Evolutionary conservation across 2,329 filamentous ascomycete genomes (phyloP).

Genomic region (Blumeria graminis): DNA sequence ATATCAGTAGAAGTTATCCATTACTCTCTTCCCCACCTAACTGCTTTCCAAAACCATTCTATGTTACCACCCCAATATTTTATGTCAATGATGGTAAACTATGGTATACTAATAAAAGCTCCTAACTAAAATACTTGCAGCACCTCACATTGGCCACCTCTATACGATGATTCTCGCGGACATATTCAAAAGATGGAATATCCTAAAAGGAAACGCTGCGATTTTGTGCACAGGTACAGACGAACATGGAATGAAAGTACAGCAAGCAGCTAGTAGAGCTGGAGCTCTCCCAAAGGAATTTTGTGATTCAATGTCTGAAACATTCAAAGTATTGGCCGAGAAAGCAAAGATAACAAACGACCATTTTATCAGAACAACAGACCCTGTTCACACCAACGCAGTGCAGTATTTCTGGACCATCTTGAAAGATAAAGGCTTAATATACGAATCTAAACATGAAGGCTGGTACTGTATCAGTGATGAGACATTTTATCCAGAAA

Average conservation of each 20-base stretch:
- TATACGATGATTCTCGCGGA: constrained; percentile 84
- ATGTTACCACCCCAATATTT: constrained; percentile 71
- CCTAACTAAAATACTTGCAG: constrained; percentile 19
- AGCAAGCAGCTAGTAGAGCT: constrained; percentile 54
- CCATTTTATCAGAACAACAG: constrained; percentile 81
- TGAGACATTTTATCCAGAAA: constrained; percentile 80
- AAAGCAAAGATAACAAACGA: constrained; percentile 51
- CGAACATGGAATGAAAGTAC: constrained; percentile 94
- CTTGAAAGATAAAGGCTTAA: constrained; percentile 47
- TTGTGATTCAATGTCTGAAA: constrained; percentile 61
- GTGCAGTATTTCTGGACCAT: constrained; percentile 79
- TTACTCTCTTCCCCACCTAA: no score
- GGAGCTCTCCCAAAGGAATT: constrained; percentile 56
- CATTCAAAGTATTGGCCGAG: constrained; percentile 52
- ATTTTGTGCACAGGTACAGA: constrained; percentile 79
- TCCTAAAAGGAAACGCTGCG: constrained; percentile 45
- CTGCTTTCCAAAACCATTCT: no score
- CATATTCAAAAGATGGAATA: constrained; percentile 77
- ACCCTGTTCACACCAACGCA: constrained; percentile 54
- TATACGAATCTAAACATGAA: constrained; percentile 68
- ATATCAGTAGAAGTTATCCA: no score
- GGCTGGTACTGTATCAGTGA: constrained; percentile 96
- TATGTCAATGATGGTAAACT: constrained; percentile 77
- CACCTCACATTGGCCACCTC: constrained; percentile 82
- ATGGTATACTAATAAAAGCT: background rate